Evolutionary conservation across 2,329 filamentous ascomycete species (phyloP), one percentile per base, ranked within the genome.

Genomic region (Fusarium beomiforme): DNA sequence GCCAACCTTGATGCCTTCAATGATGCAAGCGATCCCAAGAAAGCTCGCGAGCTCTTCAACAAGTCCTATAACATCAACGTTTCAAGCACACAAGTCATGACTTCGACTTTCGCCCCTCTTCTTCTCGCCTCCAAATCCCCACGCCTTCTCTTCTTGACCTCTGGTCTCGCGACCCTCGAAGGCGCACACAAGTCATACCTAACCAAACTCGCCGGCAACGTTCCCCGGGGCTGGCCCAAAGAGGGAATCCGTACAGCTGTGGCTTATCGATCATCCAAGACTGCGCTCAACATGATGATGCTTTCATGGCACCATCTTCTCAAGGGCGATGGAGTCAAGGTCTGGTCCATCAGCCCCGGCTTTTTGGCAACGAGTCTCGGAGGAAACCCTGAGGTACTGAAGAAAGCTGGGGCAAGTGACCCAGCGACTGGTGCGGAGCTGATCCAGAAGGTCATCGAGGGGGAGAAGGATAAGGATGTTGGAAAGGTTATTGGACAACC

Each of bases 61-160:
- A 80, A 81, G 51, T 76, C 84, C 10, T 88, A 82, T 75, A 80
- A 87, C 47, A 78, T 86, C 69, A 89, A 89, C 71, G 83, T 86
- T 10, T 76, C 85, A 0, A 83, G 86, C 14, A 82, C 84, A 0
- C 79, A 84, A 24, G 78, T 83, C 37, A 68, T 84, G 14, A 85
- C 84, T 0, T 70, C 77, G 7, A 76, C 77, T 0, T 81, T 84
- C 61, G 64, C 78, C 14, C 85, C 86, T 1, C 77, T 89, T 1
- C 80, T 89, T 0, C 76, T 88, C 14, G 64, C 59, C 16, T 73
- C 82, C 1, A 53, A 78, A 0, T 81, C 83, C 16, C 84, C 86
- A 0, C 80, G 86, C 6, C 71, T 88, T 54, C 61, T 87, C 43
- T 88, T 88, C 77, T 73, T 88, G 47, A 84, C 84, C 9, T 79